Conservation (phyloP, 352 stramenopile species). For the Thalassiosira ordinaria region DNA sequence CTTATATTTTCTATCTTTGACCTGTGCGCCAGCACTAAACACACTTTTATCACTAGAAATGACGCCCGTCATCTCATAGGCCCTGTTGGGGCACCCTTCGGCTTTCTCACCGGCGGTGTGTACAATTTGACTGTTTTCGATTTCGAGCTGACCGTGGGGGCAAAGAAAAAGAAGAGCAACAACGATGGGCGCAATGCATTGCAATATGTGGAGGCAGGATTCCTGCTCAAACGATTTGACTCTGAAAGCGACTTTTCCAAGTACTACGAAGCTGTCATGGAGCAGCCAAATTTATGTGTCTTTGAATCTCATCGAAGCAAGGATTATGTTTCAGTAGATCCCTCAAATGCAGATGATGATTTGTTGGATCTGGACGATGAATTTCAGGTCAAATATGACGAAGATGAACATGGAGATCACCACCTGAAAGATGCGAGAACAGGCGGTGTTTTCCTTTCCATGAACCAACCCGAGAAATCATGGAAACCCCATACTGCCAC, state of each 20-base stretch:
- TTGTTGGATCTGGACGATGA: constrained; percentile 52
- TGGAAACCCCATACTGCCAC: constrained; percentile 57
- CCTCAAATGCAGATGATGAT: constrained; percentile 60
- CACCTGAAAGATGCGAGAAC: constrained; percentile 34
- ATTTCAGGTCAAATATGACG: constrained; percentile 54
- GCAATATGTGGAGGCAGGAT: constrained; percentile 65
- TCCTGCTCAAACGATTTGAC: constrained; percentile 80
- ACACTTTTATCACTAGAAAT: constrained; percentile 64
- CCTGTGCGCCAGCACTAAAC: constrained; percentile 42
- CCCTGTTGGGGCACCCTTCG: constrained; percentile 80
- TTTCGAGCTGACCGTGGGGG: constrained; percentile 50
- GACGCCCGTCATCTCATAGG: constrained; percentile 75
- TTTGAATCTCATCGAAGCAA: constrained; percentile 67
- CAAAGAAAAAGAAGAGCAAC: constrained; percentile 8
- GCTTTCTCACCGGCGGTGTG: constrained; percentile 69
- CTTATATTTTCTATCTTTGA: constrained; percentile 16
- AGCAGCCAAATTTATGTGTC: constrained; percentile 60
- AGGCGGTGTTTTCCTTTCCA: constrained; percentile 73
- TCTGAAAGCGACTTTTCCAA: constrained; percentile 72
- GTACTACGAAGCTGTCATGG: constrained; percentile 64
- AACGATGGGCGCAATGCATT: constrained; percentile 42
- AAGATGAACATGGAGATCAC: constrained; percentile 39
- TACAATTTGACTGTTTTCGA: constrained; percentile 83
- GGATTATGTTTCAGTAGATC: constrained; percentile 44
- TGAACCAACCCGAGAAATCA: constrained; percentile 55